These are phyloP conservation scores for Rubus idaeus DNA, from an alignment of 306 rosid species.

Conservation along the genomic window DNA sequence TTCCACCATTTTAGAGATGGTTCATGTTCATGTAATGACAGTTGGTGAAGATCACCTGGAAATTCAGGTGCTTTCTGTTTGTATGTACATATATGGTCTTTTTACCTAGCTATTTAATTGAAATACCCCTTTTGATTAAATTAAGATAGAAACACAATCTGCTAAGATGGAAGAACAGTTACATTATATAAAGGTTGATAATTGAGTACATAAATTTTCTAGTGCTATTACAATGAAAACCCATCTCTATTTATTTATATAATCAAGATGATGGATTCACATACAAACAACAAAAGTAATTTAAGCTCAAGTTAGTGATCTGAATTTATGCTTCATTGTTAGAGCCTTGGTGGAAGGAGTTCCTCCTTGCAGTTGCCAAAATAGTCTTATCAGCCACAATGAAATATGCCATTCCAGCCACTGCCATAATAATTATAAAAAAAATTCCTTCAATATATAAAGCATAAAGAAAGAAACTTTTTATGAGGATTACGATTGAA, in stretches of 20 bases:
- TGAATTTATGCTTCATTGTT: constrained; percentile 36
- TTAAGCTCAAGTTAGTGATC: constrained; percentile 8
- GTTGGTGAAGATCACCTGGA: constrained; percentile 44
- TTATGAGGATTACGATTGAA: background rate
- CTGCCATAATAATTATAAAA: constrained; percentile 38
- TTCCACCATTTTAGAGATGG: constrained; percentile 87
- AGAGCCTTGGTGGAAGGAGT: constrained; percentile 66
- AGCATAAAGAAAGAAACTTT: background rate
- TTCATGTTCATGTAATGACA: constrained; percentile 70
- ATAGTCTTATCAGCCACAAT: constrained; percentile 97
- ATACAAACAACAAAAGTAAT: constrained; percentile 11
- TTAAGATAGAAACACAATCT: background rate
- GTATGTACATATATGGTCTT: background rate
- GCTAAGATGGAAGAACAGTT: constrained; percentile 5
- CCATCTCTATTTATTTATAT: constrained; percentile 29
- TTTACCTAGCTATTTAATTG: background rate
- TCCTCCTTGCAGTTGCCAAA: constrained; percentile 88
- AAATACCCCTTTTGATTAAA: background rate
- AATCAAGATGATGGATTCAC: constrained; percentile 19
- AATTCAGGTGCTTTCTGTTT: background rate
- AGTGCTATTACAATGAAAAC: constrained; percentile 13
- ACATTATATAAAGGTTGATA: constrained; percentile 6
- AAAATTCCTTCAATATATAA: background rate
- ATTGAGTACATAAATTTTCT: constrained; percentile 7
- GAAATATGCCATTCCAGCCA: constrained; percentile 98